phyloP scores from a whole-genome alignment of 495 filamentous ascomycete genomes.

The Articulospora tetracladia region DNA sequence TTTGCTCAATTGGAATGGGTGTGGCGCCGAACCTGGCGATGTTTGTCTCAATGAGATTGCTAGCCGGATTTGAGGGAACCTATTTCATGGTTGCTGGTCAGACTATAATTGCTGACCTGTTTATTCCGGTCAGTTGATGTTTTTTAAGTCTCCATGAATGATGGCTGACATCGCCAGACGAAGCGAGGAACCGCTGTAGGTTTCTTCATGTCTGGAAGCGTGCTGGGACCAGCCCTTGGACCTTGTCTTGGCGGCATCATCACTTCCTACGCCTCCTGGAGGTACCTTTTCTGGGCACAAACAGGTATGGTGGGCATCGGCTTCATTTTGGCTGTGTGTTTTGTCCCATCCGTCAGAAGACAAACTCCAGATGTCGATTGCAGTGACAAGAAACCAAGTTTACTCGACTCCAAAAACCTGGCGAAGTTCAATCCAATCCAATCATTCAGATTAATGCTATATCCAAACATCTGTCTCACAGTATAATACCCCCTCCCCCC shows the following conservation, averaged over 20 bases:
- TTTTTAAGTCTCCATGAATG: neutral
- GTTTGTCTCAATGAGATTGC: conserved; percentile 62
- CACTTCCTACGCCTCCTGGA: conserved; percentile 61
- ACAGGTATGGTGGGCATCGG: conserved; percentile 54
- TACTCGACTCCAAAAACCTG: conserved; percentile 36
- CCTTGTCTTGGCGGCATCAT: conserved; percentile 64
- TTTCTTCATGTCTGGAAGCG: conserved; percentile 61
- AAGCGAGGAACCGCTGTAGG: conserved; percentile 63
- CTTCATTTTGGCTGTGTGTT: conserved; percentile 48
- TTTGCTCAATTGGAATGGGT: conserved; percentile 58
- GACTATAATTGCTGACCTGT: conserved; percentile 57
- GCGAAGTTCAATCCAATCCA: conserved; percentile 57
- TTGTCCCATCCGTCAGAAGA: conserved; percentile 51
- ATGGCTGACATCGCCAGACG: conserved; percentile 22
- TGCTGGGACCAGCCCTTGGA: conserved; percentile 55
- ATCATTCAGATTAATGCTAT: conserved; percentile 50
- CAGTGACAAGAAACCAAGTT: conserved; percentile 44
- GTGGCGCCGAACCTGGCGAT: conserved; percentile 57
- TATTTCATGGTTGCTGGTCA: conserved; percentile 61
- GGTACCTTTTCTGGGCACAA: conserved; percentile 68
- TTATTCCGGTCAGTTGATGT: conserved; percentile 34
- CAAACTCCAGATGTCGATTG: conserved; percentile 57
- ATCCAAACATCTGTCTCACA: conserved; percentile 49
- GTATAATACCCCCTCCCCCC: neutral
- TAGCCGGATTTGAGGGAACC: conserved; percentile 66